Conservation (phyloP, 2,329 filamentous ascomycete species). For the Sarocladiaceae sp. region DNA sequence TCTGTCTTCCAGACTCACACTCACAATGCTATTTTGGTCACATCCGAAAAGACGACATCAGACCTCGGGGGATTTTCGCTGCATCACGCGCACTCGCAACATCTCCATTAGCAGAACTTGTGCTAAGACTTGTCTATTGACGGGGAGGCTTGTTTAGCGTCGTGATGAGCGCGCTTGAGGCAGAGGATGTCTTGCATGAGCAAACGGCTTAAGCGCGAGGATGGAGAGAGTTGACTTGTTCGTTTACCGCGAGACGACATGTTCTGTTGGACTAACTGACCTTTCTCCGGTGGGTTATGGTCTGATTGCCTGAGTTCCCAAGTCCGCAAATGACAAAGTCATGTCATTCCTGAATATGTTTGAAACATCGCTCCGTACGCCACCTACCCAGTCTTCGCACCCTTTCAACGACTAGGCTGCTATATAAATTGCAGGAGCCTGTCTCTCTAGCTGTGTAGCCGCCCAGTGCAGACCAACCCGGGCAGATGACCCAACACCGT, state of each 20-base stretch:
- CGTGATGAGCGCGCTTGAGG: not conserved
- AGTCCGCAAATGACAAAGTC: no score
- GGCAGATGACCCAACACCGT: not conserved
- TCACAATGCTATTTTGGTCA: slow-evolving; percentile 1
- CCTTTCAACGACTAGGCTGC: not conserved
- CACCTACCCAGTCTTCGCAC: not conserved
- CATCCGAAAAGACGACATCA: not conserved
- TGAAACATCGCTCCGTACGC: not conserved
- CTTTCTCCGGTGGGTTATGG: no score
- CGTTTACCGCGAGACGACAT: no score
- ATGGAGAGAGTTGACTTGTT: no score
- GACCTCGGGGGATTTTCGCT: not conserved
- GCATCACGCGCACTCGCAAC: no score
- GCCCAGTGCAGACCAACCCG: not conserved
- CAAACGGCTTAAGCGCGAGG: not conserved
- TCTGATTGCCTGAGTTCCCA: no score
- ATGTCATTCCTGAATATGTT: no score
- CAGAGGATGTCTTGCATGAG: not conserved
- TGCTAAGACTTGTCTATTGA: not conserved
- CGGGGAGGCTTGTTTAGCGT: not conserved
- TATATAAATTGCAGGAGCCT: not conserved
- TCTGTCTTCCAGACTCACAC: not conserved
- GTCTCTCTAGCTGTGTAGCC: not conserved
- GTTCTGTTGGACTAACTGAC: no score
- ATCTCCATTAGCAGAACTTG: not conserved